Evolutionary conservation across 371 early-diverging fungal genomes (phyloP), one percentile per base, ranked within the genome.

Genomic region (Apophysomyces elegans): DNA sequence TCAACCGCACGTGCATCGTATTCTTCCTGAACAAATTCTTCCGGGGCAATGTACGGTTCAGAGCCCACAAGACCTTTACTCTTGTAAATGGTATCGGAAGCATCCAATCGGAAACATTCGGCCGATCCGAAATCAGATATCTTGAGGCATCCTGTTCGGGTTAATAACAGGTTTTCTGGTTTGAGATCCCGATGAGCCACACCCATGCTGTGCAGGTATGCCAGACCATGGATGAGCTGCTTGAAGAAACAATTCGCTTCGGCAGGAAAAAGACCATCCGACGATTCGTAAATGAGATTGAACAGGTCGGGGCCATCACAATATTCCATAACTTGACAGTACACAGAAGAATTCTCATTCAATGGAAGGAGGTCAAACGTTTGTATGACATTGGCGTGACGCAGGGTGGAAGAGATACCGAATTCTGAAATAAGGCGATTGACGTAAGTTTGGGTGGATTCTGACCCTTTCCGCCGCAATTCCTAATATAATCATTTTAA

Each of bases 61-160:
- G 86, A 86, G 8, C 86, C 86, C 9, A 75, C 84, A 1, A 84
- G 21, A 5, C 85, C 86, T 16, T 56, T 73, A 26, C 68, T 69
- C 73, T 45, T 78, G 61, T 83, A 86, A 14, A 84, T 68, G 36
- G 84, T 86, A 39, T 71, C 71, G 37, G 70, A 64, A 26, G 59
- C 64, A 16, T 61, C 37, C 11, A 64, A 63, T n/a, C 75, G 70
- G 58, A 81, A 74, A 38, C 80, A 78, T 13, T 81, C 80, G 11
- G 82, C 77, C 47, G 75, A 73, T 36, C 96, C 96, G 81, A 96
- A 95, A 67, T 96, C 95, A 0, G 94, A 86, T 57, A 96, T 90
- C 75, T 95, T 95, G 67, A 95, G 80, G 66, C 93, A 90, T 1
- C 95, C 94, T 38, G 81, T 69, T 13, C 82, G 71, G 21, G 89